Evolutionary conservation across 2,329 filamentous ascomycete species (phyloP), one percentile per base, ranked within the genome.

Genomic region (Lachnum nothofagi): DNA sequence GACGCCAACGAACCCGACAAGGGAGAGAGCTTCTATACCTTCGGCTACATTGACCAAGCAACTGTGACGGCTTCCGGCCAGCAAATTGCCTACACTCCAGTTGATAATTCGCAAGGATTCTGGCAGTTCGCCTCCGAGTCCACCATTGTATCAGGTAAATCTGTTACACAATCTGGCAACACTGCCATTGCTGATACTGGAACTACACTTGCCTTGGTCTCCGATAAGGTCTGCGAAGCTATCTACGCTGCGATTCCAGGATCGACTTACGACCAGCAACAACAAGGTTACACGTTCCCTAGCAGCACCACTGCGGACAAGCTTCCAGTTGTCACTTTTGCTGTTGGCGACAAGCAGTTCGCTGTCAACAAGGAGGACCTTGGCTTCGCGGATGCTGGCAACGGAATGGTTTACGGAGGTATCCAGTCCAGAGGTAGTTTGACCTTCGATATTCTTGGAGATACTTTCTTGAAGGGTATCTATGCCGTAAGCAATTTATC

Each of bases 131-230:
- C 72, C 5, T 85, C 81, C 1, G 67, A 73, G 6, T 77, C 75
- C 0, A 74, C 74, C 19, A 73, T 72, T 0, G 70, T 88, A 54
- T 80, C 80, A 56, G 81, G 78, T 48, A 70, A 76, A 51, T 70
- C 68, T 1, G 65, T 82, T 23, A 42, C 67, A 1, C 71, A 75
- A 8, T 62, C 68, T 3, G 73, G 72, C 41, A 87, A 87, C 67
- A 81, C 70, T 24, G 82, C 84, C 40, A 86, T 88, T 56, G 80
- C 78, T 27, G 85, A 88, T 63, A 88, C 85, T 0, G 85, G 83
- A 47, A 87, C 84, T 24, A 85, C 83, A 0, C 74, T 88, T 42
- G 78, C 78, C 1, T 72, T 88, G 25, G 72, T 88, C 40, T 75
- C 77, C 34, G 85, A 88, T 60, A 62, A 67, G 1, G 73, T 78